Conservation (phyloP, 345 rosid genomes). For the Ceriops tagal region DNA sequence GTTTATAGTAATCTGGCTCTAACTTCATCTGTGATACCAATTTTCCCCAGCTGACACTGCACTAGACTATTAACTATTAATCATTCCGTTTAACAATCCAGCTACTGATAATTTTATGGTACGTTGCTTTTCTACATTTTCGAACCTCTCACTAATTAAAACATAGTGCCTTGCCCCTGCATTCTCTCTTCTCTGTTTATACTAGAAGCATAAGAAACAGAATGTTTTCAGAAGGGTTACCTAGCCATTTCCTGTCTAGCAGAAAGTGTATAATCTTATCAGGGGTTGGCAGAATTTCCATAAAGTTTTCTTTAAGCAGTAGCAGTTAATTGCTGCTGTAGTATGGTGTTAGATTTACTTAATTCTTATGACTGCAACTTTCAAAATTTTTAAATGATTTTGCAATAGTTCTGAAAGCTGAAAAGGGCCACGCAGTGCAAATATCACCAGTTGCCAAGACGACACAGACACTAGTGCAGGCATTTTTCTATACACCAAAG, state of each 20-base stretch:
- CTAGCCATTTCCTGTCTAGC: not conserved
- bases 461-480: no score
- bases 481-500: slow-evolving; percentile 10
- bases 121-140: no score
- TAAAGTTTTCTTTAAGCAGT: slow-evolving; percentile 34
- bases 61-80: no score
- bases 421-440: not conserved
- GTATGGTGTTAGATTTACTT: slow-evolving; percentile 33
- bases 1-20: slow-evolving; percentile 14
- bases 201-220: not conserved
- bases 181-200: not conserved
- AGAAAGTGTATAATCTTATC: slow-evolving; percentile 23
- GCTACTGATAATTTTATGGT: no score
- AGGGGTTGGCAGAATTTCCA: slow-evolving; percentile 34
- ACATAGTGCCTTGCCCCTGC: no score
- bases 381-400: slow-evolving; percentile 20
- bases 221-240: not conserved
- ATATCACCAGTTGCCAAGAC: not conserved
- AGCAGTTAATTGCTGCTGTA: slow-evolving; percentile 35
- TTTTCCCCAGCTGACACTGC: not conserved
- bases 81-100: no score
- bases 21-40: no score
- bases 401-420: not conserved
- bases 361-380: slow-evolving; percentile 11
- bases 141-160: no score